Percentiles rank a stretch among this genome's conserved stretches.
Conservation (phyloP, 257 asterid genomes). For the Ophiorrhiza pumila region DNA sequence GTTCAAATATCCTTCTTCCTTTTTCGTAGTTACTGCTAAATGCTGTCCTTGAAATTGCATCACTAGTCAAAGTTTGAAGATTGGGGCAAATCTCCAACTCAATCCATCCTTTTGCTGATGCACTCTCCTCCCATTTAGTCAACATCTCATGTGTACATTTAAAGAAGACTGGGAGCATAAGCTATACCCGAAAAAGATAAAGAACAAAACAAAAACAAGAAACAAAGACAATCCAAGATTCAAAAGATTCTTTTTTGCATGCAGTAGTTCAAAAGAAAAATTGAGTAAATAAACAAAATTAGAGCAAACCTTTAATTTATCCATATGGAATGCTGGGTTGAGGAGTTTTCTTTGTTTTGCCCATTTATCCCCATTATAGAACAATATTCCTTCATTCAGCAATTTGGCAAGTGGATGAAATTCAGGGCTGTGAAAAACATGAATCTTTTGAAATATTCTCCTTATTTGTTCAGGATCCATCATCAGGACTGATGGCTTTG, state of each 20-base stretch:
- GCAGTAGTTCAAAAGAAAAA: too few species aligned
- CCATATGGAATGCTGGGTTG: background rate
- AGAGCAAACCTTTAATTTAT: background rate
- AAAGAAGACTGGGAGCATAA: background rate
- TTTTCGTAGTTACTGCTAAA: slow-evolving; percentile 1
- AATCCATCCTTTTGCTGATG: background rate
- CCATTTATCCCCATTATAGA: background rate
- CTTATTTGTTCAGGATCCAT: background rate
- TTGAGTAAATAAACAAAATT: too few species aligned
- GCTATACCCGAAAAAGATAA: background rate
- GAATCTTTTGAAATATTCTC: background rate
- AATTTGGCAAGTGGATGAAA: background rate
- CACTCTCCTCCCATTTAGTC: background rate
- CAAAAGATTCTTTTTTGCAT: too few species aligned
- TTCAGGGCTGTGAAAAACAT: background rate
- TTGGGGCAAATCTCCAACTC: slow-evolving; percentile 5
- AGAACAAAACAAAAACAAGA: too few species aligned
- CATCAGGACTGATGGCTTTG: background rate
- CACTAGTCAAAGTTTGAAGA: background rate
- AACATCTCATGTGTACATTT: background rate
- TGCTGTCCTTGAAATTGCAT: slow-evolving; percentile 8
- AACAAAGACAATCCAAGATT: too few species aligned
- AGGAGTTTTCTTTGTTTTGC: background rate
- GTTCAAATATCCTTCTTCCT: slow-evolving; percentile 9
- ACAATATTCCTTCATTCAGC: background rate